Conservation (phyloP, 768 basidiomycete genomes). For the Calocybe indica region DNA sequence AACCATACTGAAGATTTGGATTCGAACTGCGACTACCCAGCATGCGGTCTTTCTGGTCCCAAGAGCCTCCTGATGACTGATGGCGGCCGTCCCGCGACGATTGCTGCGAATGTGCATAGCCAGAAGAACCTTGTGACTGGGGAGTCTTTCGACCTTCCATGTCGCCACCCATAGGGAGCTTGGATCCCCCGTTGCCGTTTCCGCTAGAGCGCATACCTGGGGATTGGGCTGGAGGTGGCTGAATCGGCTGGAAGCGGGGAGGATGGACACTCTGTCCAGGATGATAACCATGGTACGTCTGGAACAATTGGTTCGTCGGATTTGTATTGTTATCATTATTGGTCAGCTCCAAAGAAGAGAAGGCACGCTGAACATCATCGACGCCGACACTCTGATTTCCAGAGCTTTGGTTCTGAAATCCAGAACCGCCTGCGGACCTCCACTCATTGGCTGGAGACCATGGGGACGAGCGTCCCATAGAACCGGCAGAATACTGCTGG, state of each 20-base stretch:
- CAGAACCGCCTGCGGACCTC: constrained; percentile 31
- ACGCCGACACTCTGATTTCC: constrained; percentile 32
- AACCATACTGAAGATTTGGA: constrained; percentile 61
- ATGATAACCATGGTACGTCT: constrained; percentile 27
- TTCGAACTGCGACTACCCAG: constrained; percentile 57
- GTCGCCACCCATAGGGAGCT: constrained; percentile 57
- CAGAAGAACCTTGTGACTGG: constrained; percentile 24
- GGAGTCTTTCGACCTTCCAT: constrained; percentile 64
- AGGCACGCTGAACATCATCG: constrained; percentile 73
- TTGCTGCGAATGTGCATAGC: constrained; percentile 32
- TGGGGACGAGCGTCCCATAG: constrained; percentile 58
- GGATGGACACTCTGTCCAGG: constrained; percentile 54
- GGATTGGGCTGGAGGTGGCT: constrained; percentile 43
- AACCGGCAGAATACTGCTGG: constrained; percentile 44
- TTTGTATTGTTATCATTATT: constrained; percentile 18
- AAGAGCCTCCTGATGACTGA: constrained; percentile 32
- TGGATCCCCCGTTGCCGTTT: constrained; percentile 30
- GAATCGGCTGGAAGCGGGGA: constrained; percentile 60
- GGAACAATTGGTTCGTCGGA: constrained; percentile 6
- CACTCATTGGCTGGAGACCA: constrained; percentile 64
- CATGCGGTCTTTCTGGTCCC: constrained; percentile 65
- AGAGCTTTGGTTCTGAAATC: constrained; percentile 11
- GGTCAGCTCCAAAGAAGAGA: constrained; percentile 62
- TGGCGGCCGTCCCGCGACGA: constrained; percentile 25
- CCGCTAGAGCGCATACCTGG: constrained; percentile 25